These are phyloP conservation scores for Pyrenophora seminiperda DNA, from an alignment of 2,329 filamentous ascomycete species.

Conservation along the genomic window DNA sequence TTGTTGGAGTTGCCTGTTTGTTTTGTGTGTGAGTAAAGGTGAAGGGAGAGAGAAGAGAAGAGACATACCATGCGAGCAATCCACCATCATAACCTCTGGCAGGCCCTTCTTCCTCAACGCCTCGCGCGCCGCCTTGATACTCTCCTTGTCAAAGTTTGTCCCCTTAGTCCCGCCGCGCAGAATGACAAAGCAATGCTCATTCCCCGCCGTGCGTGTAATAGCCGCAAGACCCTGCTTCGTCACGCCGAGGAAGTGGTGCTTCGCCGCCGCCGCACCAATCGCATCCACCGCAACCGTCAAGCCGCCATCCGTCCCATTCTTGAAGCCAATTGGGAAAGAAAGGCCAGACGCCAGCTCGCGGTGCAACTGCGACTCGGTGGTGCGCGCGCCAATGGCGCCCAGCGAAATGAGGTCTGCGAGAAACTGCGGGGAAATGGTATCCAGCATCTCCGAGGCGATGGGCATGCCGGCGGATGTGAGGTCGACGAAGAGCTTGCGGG, in stretches of 20 bases:
- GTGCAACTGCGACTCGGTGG: conserved; percentile 95
- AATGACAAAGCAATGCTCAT: conserved; percentile 97
- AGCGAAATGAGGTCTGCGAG: conserved; percentile 94
- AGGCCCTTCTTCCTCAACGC: conserved; percentile 80
- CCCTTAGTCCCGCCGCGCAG: conserved; percentile 88
- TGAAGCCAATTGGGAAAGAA: conserved; percentile 98
- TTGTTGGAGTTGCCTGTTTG: conserved; percentile 92
- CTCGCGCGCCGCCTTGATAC: conserved; percentile 78
- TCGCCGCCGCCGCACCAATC: conserved; percentile 78
- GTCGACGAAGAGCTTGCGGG: conserved; percentile 91
- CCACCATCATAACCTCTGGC: conserved; percentile 91
- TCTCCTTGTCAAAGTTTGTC: conserved; percentile 90
- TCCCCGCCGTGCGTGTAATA: conserved; percentile 90
- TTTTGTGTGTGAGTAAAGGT: not conserved
- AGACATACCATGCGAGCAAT: conserved; percentile 92
- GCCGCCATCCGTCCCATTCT: conserved; percentile 96
- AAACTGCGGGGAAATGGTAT: conserved; percentile 98
- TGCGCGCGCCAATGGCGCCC: conserved; percentile 92
- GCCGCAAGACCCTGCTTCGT: conserved; percentile 96
- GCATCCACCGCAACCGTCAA: conserved; percentile 92
- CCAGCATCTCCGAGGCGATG: conserved; percentile 96
- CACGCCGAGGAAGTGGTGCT: conserved; percentile 97
- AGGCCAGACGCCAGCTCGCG: conserved; percentile 93
- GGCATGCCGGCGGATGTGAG: conserved; percentile 87
- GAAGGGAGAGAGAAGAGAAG: too few relatives aligned